Conservation (phyloP, 768 basidiomycete genomes). For the Nevesoporus exiguus region DNA sequence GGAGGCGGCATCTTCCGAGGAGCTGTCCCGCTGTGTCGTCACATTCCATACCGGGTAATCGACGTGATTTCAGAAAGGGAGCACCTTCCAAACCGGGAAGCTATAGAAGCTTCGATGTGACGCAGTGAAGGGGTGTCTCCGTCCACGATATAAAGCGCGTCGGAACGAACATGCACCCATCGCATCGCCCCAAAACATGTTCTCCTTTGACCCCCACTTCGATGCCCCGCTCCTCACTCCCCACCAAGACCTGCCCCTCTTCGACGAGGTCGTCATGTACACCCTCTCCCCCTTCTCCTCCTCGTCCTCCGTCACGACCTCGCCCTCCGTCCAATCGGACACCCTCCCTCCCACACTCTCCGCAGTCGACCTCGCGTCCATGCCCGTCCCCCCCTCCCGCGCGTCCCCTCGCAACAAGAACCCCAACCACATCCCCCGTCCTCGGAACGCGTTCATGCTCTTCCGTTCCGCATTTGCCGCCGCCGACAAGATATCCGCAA, state of each 20-base stretch:
- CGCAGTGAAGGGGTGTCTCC: conserved; percentile 16
- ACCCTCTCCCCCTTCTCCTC: background rate
- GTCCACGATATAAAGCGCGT: conserved; percentile 25
- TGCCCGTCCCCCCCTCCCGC: conserved; percentile 32
- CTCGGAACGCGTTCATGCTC: conserved; percentile 49
- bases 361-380: conserved; percentile 20
- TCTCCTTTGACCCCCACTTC: conserved; percentile 9
- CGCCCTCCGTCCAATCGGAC: conserved; percentile 5
- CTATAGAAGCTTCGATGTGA: conserved; percentile 25
- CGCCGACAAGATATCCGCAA: conserved; percentile 44
- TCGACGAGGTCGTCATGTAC: conserved; percentile 16
- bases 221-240: background rate
- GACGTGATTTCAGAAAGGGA: conserved; percentile 32
- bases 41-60: conserved; percentile 7
- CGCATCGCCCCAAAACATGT: conserved; percentile 11
- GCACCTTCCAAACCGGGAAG: conserved; percentile 11
- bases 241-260: conserved; percentile 8
- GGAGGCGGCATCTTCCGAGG: conserved; percentile 21
- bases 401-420: conserved; percentile 27
- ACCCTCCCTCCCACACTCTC: conserved; percentile 1
- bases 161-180: conserved; percentile 3
- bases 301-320: conserved; percentile 3
- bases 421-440: conserved; percentile 42
- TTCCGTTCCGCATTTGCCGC: conserved; percentile 60
- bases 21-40: background rate